Evolutionary conservation across 305 asterid species (phyloP).

Genomic region (Fraxinus ornus): DNA sequence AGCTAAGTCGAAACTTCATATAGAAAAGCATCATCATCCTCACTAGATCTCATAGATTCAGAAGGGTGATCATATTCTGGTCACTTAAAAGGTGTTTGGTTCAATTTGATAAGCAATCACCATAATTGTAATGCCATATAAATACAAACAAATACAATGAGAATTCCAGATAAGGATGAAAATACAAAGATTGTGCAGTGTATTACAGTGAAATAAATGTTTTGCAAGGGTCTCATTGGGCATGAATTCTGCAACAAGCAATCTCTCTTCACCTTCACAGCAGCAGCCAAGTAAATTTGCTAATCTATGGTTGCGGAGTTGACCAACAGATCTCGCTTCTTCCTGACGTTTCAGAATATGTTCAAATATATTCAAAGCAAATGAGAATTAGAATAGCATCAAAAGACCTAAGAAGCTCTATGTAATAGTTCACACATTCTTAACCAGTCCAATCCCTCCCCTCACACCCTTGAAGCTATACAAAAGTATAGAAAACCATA

Average conservation of each 20-base stretch:
- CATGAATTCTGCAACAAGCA: constrained; percentile 92
- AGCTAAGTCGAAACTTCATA: background rate
- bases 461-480: background rate
- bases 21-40: background rate
- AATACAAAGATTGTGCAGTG: background rate
- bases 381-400: background rate
- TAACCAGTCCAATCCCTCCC: background rate
- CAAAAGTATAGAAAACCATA: background rate
- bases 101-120: background rate
- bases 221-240: constrained; percentile 90
- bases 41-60: background rate
- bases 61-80: background rate
- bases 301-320: constrained; percentile 69
- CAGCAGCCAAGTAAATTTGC: constrained; percentile 91
- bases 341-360: constrained; percentile 48
- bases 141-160: background rate
- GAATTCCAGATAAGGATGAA: background rate
- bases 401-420: background rate
- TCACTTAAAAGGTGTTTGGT: background rate
- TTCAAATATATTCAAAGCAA: constrained; percentile 18
- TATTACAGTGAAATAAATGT: constrained; percentile 87
- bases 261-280: constrained; percentile 92
- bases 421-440: background rate
- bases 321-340: constrained; percentile 92
- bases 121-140: background rate